Evolutionary conservation across 495 filamentous ascomycete genomes (phyloP).

Genomic region (Apiosordaria backusii): DNA sequence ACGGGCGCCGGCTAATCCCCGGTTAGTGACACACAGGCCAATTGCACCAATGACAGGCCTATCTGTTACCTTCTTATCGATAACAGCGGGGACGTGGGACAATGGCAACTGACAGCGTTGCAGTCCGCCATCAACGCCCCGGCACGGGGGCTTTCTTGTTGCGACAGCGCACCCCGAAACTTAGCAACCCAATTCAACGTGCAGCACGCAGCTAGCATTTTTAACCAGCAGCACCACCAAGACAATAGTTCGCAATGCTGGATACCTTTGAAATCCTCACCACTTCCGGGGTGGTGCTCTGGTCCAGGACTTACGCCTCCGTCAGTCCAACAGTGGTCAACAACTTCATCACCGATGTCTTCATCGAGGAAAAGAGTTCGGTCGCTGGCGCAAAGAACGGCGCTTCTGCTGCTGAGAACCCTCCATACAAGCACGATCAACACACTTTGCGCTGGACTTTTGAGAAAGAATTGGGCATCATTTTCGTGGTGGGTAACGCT

Average conservation of each 20-base stretch:
- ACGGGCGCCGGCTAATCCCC: constrained; percentile 25
- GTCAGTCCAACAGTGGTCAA: constrained; percentile 83
- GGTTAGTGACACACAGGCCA: constrained; percentile 12
- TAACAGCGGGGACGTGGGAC: constrained; percentile 3
- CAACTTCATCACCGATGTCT: constrained; percentile 90
- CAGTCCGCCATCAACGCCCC: background rate
- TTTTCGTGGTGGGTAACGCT: constrained; percentile 76
- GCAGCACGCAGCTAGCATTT: background rate
- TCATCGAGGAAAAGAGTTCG: constrained; percentile 85
- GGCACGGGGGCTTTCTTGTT: background rate
- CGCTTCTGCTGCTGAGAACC: constrained; percentile 55
- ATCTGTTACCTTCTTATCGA: constrained; percentile 22
- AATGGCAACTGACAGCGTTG: constrained; percentile 5
- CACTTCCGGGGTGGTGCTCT: constrained; percentile 92
- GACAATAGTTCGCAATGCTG: constrained; percentile 58
- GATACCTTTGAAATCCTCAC: constrained; percentile 95
- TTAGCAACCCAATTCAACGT: background rate
- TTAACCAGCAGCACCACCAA: background rate
- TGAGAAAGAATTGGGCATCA: constrained; percentile 85
- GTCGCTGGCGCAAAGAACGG: constrained; percentile 56
- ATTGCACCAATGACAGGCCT: constrained; percentile 2
- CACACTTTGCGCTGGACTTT: constrained; percentile 94
- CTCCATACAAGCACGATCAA: constrained; percentile 83
- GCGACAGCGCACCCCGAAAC: background rate
- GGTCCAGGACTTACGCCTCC: constrained; percentile 82